Percentiles rank a stretch among this genome's conserved stretches.
Conservation (phyloP, 2,329 filamentous ascomycete genomes). For the Dichotomopilus funicola region DNA sequence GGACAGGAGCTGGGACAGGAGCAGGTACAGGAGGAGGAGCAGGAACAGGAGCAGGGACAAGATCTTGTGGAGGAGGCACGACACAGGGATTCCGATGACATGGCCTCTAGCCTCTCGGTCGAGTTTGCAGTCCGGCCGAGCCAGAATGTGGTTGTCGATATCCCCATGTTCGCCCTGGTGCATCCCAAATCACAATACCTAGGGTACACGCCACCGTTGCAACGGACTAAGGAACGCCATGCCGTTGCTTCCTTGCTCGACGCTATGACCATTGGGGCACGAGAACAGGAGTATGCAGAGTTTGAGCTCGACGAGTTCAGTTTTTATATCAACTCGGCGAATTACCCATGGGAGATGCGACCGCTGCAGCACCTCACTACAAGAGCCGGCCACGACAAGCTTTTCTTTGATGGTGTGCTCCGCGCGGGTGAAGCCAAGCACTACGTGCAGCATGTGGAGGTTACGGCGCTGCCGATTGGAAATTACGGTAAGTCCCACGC, state of each 20-base stretch:
- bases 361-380: conserved; percentile 47
- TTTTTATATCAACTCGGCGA: conserved; percentile 41
- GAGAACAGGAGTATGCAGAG: conserved; percentile 35
- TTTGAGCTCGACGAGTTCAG: conserved; percentile 52
- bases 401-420: conserved; percentile 57
- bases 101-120: not conserved
- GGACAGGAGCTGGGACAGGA: too few species aligned
- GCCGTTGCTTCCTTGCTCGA: conserved; percentile 30
- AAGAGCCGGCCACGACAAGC: conserved; percentile 27
- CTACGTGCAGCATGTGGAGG: conserved; percentile 51
- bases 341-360: conserved; percentile 44
- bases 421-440: conserved; percentile 34
- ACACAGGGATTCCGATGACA: not conserved
- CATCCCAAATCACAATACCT: conserved; percentile 27
- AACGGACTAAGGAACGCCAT: conserved; percentile 24
- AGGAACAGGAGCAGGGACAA: too few species aligned
- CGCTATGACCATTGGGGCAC: conserved; percentile 6
- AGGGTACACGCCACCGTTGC: conserved; percentile 23
- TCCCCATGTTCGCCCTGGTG: conserved; percentile 26
- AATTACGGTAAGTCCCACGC: conserved; percentile 51
- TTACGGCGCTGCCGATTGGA: conserved; percentile 56
- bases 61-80: too few species aligned
- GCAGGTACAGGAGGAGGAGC: too few species aligned
- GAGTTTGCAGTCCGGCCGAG: conserved; percentile 1
- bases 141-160: conserved; percentile 17